Evolutionary conservation across 2,329 filamentous ascomycete species (phyloP).

Genomic region (Fusarium sp.): DNA sequence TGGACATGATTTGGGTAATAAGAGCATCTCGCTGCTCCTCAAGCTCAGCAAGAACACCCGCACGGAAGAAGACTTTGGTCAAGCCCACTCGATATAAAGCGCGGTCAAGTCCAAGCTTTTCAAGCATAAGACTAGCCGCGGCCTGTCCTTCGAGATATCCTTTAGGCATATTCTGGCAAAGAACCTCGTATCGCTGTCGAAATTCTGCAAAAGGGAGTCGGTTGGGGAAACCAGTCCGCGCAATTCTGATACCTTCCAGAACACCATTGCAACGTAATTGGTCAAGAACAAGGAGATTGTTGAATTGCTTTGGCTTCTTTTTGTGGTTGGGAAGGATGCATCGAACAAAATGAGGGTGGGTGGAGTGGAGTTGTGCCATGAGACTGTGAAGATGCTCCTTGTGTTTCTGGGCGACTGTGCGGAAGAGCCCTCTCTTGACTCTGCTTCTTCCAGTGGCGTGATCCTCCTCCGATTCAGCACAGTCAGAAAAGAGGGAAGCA

Average conservation of each 20-base stretch:
- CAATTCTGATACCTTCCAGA: slow-evolving; percentile 97
- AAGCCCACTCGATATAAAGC: slow-evolving; percentile 92
- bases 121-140: slow-evolving; percentile 86
- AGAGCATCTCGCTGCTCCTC: slow-evolving; percentile 95
- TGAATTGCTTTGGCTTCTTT: slow-evolving; percentile 93
- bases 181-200: slow-evolving; percentile 92
- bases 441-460: slow-evolving; percentile 75
- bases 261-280: slow-evolving; percentile 99
- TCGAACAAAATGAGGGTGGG: slow-evolving; percentile 97
- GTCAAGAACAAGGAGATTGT: slow-evolving; percentile 91
- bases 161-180: slow-evolving; percentile 88
- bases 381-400: slow-evolving; percentile 98
- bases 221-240: slow-evolving; percentile 96
- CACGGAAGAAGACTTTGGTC: slow-evolving; percentile 98
- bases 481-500: slow-evolving; percentile 87
- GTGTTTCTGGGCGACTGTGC: slow-evolving; percentile 95
- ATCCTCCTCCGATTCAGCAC: slow-evolving; percentile 83
- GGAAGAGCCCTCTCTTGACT: slow-evolving; percentile 97
- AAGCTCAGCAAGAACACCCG: slow-evolving; percentile 93
- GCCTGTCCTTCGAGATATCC: slow-evolving; percentile 92
- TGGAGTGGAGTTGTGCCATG: slow-evolving; percentile 94
- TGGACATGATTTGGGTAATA: slow-evolving; percentile 92
- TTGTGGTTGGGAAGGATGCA: slow-evolving; percentile 99
- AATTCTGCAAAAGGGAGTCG: slow-evolving; percentile 93
- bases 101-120: slow-evolving; percentile 86